Conservation (phyloP, 768 basidiomycete species). For the Mycena belliarum region DNA sequence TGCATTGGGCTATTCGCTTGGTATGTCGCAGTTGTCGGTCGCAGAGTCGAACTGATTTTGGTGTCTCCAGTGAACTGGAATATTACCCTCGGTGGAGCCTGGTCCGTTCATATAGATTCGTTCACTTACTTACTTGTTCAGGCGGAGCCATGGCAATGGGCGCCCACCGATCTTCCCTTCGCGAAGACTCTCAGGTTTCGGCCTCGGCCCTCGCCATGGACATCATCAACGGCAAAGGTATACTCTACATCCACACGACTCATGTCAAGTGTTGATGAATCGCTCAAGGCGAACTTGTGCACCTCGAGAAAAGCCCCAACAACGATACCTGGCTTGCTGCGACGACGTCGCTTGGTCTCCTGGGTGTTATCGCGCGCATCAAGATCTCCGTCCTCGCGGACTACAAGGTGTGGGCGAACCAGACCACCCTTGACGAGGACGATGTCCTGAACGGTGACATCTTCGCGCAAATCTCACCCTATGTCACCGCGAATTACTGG, state of each 20-base stretch:
- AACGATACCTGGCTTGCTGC: constrained; percentile 40
- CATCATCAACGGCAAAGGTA: constrained; percentile 39
- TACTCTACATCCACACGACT: neutral
- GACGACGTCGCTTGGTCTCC: constrained; percentile 38
- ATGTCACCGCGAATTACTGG: constrained; percentile 42
- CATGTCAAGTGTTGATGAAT: neutral
- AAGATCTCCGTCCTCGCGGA: constrained; percentile 34
- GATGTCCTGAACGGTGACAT: constrained; percentile 36
- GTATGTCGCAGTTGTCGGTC: constrained; percentile 15
- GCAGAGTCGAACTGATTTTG: neutral
- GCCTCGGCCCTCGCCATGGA: constrained; percentile 36
- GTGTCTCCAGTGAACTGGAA: constrained; percentile 37
- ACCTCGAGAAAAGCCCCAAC: constrained; percentile 31
- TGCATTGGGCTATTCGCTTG: constrained; percentile 35
- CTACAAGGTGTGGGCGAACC: constrained; percentile 39
- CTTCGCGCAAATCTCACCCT: constrained; percentile 34
- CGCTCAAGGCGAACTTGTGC: constrained; percentile 33
- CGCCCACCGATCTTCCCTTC: constrained; percentile 40
- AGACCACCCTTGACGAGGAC: constrained; percentile 33
- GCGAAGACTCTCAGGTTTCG: constrained; percentile 39
- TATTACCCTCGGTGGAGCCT: constrained; percentile 34
- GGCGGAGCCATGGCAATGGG: constrained; percentile 42
- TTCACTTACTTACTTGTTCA: constrained; percentile 1
- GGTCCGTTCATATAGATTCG: neutral
- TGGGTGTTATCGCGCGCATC: constrained; percentile 36